Evolutionary conservation across 805 yeast genomes (phyloP), one percentile per base, ranked within the genome.

Genomic region (Candida railenensis): DNA sequence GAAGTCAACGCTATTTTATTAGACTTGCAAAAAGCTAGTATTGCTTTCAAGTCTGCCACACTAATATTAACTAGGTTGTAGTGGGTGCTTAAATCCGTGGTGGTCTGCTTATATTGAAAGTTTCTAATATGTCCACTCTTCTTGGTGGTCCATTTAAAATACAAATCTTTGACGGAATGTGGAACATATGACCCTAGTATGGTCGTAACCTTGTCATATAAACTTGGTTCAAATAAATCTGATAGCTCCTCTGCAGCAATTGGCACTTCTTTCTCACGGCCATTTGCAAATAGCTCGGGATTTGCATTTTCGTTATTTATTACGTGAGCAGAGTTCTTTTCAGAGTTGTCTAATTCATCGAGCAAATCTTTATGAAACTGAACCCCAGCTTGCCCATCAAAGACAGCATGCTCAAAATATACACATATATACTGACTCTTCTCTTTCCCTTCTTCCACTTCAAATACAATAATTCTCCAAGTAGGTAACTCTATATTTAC

Each of bases 331-430:
- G 21, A 15, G 2, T 16, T 47, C 45, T 28, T 51, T 16, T 42
- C 51, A 14, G 48, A 25, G 32, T 40, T 30, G 22, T 18, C 52
- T 45, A 55, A 37, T 34, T 52, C 53, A 19, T 49, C 44, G 14
- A 53, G 39, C 30, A 67, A 56, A 22, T 62, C 58, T 20, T 50
- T 44, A 37, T 65, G 70, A 48, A 69, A 65, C 40, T 52, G 53
- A n/a, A 48, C 48, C 2, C 66, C 69, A n/a, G 67, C 54, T 12
- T 55, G 54, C 3, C 74, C 76, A 50, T 70, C 74, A 38, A 62
- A 60, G 11, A 65, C 47, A 2, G 58, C 22, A 45, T 62, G 73
- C 21, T 67, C 66, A 46, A 58, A 62, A 22, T 43, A 45, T 32
- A 68, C 53, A 14, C 60, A 42, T 3, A 62, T 12, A 41, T 58